A percentile compares a stretch with the other conserved stretches of the same genome.
These are phyloP conservation scores for Mortierella sp. DNA, from an alignment of 371 early-diverging fungal genomes.

Conservation along the genomic window DNA sequence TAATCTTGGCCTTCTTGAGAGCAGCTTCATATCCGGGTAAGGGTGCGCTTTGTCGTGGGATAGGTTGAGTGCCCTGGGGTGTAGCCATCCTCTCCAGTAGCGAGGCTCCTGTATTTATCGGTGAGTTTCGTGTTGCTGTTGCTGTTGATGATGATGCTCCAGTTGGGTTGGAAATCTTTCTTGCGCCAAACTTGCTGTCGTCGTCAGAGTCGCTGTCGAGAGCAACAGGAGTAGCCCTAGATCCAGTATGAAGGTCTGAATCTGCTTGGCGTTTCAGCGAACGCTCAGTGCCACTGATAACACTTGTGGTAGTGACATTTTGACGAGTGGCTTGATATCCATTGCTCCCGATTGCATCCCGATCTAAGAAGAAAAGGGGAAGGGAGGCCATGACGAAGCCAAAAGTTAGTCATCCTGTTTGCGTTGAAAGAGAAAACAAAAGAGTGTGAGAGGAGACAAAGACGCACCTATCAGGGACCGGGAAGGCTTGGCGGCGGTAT, in stretches of 20 bases:
- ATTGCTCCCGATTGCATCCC: neutral
- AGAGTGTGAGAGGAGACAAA: neutral
- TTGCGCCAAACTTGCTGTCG: conserved; percentile 23
- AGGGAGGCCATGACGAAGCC: neutral
- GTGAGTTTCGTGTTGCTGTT: neutral
- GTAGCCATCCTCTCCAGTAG: conserved; percentile 52
- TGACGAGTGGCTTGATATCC: neutral
- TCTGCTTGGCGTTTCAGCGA: neutral
- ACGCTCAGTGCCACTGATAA: conserved; percentile 14
- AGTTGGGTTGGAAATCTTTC: neutral
- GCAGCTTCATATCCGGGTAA: conserved; percentile 16
- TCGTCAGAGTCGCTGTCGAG: conserved; percentile 39
- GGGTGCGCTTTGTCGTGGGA: conserved; percentile 26
- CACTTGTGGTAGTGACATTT: neutral
- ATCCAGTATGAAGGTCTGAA: conserved; percentile 6
- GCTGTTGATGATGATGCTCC: neutral
- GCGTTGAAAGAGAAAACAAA: neutral
- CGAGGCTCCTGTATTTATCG: conserved; percentile 2
- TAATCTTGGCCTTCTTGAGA: neutral
- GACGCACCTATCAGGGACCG: neutral
- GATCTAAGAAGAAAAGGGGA: neutral
- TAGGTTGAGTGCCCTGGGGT: conserved; percentile 36
- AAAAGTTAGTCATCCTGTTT: neutral
- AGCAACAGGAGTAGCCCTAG: neutral
- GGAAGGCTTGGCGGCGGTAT: neutral